Evolutionary conservation across 495 filamentous ascomycete species (phyloP).

Genomic region (Gamarada debralockiae): DNA sequence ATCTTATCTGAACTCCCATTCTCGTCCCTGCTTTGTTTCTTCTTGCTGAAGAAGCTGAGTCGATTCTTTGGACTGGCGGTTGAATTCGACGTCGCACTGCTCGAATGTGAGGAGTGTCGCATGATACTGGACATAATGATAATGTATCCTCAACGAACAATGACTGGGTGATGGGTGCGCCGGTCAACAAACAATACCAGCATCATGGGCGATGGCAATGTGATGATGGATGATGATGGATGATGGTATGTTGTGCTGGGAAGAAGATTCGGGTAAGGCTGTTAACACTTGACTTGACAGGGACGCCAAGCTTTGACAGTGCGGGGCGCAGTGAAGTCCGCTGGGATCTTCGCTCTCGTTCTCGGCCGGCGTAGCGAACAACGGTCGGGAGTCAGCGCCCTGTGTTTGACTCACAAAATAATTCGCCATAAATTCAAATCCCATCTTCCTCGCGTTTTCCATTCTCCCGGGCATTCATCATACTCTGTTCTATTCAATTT

Average conservation of each 20-base stretch:
- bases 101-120: slow-evolving; percentile 17
- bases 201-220: not conserved
- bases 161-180: not conserved
- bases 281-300: too few relatives aligned
- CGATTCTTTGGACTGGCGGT: slow-evolving; percentile 11
- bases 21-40: not conserved
- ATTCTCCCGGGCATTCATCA: too few relatives aligned
- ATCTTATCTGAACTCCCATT: slow-evolving; percentile 13
- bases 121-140: slow-evolving; percentile 12
- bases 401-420: too few relatives aligned
- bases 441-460: too few relatives aligned
- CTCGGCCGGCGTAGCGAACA: too few relatives aligned
- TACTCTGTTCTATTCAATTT: too few relatives aligned
- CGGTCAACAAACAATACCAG: not conserved
- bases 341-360: too few relatives aligned
- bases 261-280: not conserved
- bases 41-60: slow-evolving; percentile 20
- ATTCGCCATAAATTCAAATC: too few relatives aligned
- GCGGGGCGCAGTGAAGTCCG: slow-evolving; percentile 5
- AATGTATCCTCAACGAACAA: not conserved
- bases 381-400: too few relatives aligned
- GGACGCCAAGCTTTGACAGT: not conserved
- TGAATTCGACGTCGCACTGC: slow-evolving; percentile 11
- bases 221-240: not conserved
- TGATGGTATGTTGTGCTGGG: not conserved